Evolutionary conservation across 2,329 filamentous ascomycete genomes (phyloP), one percentile per base, ranked within the genome.

Genomic region (Penicillium rolfsii): DNA sequence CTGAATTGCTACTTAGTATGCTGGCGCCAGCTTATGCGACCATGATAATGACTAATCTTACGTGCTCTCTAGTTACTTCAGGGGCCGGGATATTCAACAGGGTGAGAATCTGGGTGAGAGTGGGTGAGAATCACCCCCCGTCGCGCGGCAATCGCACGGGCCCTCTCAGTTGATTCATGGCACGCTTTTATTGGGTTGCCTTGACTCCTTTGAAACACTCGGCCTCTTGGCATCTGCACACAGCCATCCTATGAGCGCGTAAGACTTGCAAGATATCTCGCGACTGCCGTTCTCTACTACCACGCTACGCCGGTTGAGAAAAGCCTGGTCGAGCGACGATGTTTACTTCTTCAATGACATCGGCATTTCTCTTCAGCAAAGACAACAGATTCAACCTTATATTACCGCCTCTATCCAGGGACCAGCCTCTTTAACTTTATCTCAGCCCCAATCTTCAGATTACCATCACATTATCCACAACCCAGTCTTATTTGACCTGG

Each of bases 271-370:
- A 62, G 11, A 45, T 45, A 52, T 48, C 60, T 62, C 16, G 60
- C 57, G 19, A 59, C 57, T n/a, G 57, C 60, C 33, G 49, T 60
- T 38, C 57, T 62, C 3, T 59, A 57, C 48, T 62, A 59, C 43
- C 54, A 62, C 36, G 36, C 60, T 5, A 62, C 60, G 11, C 57
- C 60, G 60, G 60, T 53, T 62, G 24, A 52, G 54, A 1, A 43
- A 40, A 12, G 40, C 46, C 46, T 62, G 57, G 60, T 49, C 43
- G 1, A 59, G 57, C 5, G 36, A 62, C 8, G 53, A 59, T 19
- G 43, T 62, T 30, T 49, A 54, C 2, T 59, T 59, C 28, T 55
- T 62, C 12, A 41, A 48, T 2, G 2, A 22, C 30, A 16, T 26
- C 12, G 36, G 54, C 19, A 22, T 36, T 8, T 16, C 52, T 8